Evolutionary conservation across 257 asterid genomes (phyloP), one percentile per base, ranked within the genome.

Genomic region (Rehmannia glutinosa): DNA sequence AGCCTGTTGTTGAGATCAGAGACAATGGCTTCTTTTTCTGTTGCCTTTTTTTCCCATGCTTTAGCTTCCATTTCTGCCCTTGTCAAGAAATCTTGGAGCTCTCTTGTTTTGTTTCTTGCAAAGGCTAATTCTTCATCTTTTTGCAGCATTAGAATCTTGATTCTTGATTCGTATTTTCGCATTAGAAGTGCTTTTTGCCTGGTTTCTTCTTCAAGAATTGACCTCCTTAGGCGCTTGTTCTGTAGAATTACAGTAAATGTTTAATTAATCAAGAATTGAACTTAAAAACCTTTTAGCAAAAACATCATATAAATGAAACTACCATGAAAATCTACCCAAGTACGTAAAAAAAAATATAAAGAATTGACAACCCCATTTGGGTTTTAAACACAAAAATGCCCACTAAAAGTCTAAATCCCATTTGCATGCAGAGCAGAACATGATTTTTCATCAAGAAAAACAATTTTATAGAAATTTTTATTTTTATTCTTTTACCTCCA

Each of bases 21-120:
- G 10, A 55, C 81, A 2, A 50, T 11, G 47, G 83, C 77, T 54
- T 79, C 95, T 5, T 62, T 77, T 30, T 89, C 95, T 13, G 43
- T 60, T 27, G 90, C 86, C 17, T 61, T 81, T 28, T 73, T 81
- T 83, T 86, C 76, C 83, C 91, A 84, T 0, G 68, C 70, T 42
- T 70, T 63, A 58, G 75, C 79, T 54, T 89, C 87, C 66, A 62
- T 51, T 28, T 84, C 85, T 13, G 82, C 83, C 30, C 15, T 53
- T 5, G 8, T 21, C 53, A 86, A 8, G 27, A 70, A 65, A 23
- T 41, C 71, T 27, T 84, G 75, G 46, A 89, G 89, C 82, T 86
- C 86, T 6, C 20, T 25, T 1, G 68, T 47, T 63, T 54, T 82
- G 80, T 45, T 74, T 27, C 77, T 76, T 17, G 88, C 88, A 12